Base-by-base conservation (phyloP, 805 yeast species). In the Blastobotrys chiropterorum region DNA sequence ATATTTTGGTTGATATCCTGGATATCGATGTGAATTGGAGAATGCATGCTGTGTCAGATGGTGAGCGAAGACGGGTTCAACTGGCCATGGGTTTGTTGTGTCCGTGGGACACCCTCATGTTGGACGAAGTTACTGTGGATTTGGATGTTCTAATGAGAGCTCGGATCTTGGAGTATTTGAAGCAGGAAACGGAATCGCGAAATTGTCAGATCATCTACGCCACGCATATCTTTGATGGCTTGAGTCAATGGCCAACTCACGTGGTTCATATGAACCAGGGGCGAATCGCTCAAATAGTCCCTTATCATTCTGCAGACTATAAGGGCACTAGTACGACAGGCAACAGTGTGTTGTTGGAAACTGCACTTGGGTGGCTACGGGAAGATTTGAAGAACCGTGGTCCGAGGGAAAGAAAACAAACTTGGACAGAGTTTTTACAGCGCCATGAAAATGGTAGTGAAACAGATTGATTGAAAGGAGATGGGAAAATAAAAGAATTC, bases 61-160 rank as follows among this genome's bases (percentile, higher is more conserved):
- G 99, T 22, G 97, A 94, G 65, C 78, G 98, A 54, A 76, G 99
- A 59, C 75, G 99, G 54, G 98, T 94, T 1, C 99, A 94, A 65
- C 72, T 94, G 53, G 86, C 84, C 34, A 90, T 94, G 96, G 98
- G 98, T 0, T 74, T 94, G 46, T 70, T 92, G 55, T 83, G 85
- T 61, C 97, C 97, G 3, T 94, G 97, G 96, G 81, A 80, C 55
- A 75, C 90, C 17, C 71, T 94, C 31, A 71, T 94, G n/a, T 72
- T 94, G 46, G 99, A 94, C 66, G 99, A 94, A 67, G 98, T 94
- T 39, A 94, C 99, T 0, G 96, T 94, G 22, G 99, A 94, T 67
- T 75, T 94, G 59, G 99, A 94, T 64, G 99, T 94, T 4, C 75
- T 94, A 47, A 98, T 90, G 1, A 76, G 99, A 59, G 80, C 82